Evolutionary conservation across 164 flowering plant genomes (phyloP).

Genomic region (Magnolia changhungtana): DNA sequence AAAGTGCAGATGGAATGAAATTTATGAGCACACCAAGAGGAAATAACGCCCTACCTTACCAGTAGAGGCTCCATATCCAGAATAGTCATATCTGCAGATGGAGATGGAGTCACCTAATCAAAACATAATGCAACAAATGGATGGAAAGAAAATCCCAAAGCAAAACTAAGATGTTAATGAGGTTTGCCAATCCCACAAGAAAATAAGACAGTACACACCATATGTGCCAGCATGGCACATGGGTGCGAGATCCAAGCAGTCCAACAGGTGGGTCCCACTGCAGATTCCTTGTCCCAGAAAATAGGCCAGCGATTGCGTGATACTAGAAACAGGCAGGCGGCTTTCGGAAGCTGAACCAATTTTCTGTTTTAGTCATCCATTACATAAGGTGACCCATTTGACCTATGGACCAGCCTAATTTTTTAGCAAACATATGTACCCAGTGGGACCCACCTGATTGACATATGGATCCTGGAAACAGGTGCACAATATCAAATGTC

Average conservation of each 20-base stretch:
- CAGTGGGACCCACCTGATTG: background rate
- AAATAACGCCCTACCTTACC: conserved; percentile 62
- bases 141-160: background rate
- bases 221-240: background rate
- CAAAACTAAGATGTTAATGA: background rate
- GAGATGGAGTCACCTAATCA: conserved; percentile 2
- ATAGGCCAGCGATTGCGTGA: too few species aligned
- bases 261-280: background rate
- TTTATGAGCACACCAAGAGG: background rate
- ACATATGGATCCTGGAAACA: background rate
- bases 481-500: background rate
- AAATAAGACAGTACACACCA: too few species aligned
- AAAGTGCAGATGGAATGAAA: background rate
- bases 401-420: background rate
- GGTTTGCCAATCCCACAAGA: background rate
- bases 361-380: too few species aligned
- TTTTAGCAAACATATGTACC: background rate
- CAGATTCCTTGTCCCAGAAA: too few species aligned
- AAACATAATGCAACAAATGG: background rate
- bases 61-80: conserved; percentile 95
- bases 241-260: background rate
- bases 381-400: background rate
- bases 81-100: conserved; percentile 84
- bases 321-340: background rate
- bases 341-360: background rate